These are phyloP conservation scores for Clavispora santaluciae DNA, from an alignment of 805 yeast genomes.

Conservation along the genomic window DNA sequence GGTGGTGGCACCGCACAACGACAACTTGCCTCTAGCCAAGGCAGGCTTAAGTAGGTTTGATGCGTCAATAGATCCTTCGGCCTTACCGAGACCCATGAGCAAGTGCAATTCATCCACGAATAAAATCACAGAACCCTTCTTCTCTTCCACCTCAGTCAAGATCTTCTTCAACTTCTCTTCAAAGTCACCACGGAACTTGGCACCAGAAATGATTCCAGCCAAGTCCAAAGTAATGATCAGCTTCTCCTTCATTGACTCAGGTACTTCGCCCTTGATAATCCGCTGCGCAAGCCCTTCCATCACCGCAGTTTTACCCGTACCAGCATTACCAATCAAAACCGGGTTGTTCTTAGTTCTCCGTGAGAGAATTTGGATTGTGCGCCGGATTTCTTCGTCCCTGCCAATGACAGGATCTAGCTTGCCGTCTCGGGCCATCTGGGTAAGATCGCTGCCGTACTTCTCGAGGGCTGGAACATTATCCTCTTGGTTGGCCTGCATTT, in stretches of 20 bases:
- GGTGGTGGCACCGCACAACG: slow-evolving; percentile 96
- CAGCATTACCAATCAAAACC: slow-evolving; percentile 91
- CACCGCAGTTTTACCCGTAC: slow-evolving; percentile 96
- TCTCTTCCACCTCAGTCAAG: slow-evolving; percentile 76
- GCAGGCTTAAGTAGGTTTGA: slow-evolving; percentile 91
- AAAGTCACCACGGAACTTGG: slow-evolving; percentile 93
- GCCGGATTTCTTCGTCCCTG: slow-evolving; percentile 87
- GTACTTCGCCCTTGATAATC: slow-evolving; percentile 87
- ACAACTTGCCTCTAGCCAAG: slow-evolving; percentile 84
- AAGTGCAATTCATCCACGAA: slow-evolving; percentile 91
- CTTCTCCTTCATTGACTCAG: slow-evolving; percentile 87
- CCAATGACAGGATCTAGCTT: slow-evolving; percentile 96
- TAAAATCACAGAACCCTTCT: slow-evolving; percentile 68
- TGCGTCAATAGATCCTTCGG: slow-evolving; percentile 95
- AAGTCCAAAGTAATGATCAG: slow-evolving; percentile 78
- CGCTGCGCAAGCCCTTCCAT: slow-evolving; percentile 97
- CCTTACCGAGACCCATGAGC: slow-evolving; percentile 84
- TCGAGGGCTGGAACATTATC: slow-evolving; percentile 68
- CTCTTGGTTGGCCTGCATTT: slow-evolving; percentile 40
- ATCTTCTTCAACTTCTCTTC: slow-evolving; percentile 84
- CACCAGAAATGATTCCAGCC: slow-evolving; percentile 88
- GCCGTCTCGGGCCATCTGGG: slow-evolving; percentile 82
- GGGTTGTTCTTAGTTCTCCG: slow-evolving; percentile 95
- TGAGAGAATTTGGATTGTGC: slow-evolving; percentile 89
- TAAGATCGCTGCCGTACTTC: slow-evolving; percentile 79